phyloP scores from a whole-genome alignment of 805 yeast species.

The Saturnispora serradocipensis region DNA sequence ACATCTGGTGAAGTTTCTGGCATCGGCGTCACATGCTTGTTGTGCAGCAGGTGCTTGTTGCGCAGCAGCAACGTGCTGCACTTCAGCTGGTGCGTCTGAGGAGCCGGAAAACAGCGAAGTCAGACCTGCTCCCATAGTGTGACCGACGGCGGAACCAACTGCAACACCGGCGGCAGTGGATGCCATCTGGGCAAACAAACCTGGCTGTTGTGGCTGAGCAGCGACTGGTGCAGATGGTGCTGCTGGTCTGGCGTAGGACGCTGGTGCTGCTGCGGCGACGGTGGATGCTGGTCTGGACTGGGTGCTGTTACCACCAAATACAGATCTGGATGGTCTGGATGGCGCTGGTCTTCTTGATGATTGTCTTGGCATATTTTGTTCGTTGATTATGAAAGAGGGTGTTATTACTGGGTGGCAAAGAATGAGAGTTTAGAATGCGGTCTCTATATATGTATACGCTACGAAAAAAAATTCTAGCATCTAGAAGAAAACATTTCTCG shows the following conservation, averaged over 20 bases:
- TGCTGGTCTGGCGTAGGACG: constrained; percentile 40
- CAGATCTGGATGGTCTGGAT: constrained; percentile 26
- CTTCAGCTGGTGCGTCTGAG: constrained; percentile 31
- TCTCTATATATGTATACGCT: background rate
- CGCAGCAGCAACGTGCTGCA: constrained; percentile 23
- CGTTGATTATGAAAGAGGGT: background rate
- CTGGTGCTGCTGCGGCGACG: constrained; percentile 50
- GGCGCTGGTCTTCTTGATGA: constrained; percentile 36
- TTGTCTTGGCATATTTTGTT: constrained; percentile 26
- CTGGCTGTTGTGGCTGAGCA: constrained; percentile 56
- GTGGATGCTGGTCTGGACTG: constrained; percentile 70
- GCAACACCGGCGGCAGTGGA: constrained; percentile 99
- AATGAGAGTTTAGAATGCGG: background rate
- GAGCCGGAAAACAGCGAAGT: constrained; percentile 84
- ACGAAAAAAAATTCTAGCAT: background rate
- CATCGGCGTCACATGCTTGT: constrained; percentile 79
- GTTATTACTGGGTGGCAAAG: background rate
- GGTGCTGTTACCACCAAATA: constrained; percentile 17
- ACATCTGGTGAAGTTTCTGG: constrained; percentile 92
- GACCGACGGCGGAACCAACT: constrained; percentile 96
- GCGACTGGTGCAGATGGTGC: constrained; percentile 37
- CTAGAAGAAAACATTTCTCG: background rate
- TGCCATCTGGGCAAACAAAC: constrained; percentile 95
- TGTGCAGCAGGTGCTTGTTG: constrained; percentile 29
- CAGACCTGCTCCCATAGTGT: constrained; percentile 91